Evolutionary conservation across 352 stramenopile species (phyloP).

Genomic region (Aphanomyces invadans): DNA sequence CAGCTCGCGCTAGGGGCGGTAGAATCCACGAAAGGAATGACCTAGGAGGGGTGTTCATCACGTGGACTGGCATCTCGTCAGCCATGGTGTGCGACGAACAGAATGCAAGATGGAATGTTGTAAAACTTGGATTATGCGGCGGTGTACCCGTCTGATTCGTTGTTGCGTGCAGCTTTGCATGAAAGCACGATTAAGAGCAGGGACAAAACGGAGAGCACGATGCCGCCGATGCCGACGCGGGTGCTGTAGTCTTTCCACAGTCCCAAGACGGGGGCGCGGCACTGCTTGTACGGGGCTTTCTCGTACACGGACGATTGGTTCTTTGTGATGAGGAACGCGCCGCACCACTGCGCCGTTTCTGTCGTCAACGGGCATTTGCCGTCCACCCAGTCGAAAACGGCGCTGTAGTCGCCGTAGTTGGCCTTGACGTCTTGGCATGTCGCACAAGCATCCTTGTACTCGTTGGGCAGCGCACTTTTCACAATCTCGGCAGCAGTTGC

Average conservation of each 20-base stretch:
- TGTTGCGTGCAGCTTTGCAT: slow-evolving; percentile 36
- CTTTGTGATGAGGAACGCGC: slow-evolving; percentile 37
- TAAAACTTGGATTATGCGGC: neutral
- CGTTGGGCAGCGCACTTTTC: neutral
- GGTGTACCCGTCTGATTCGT: slow-evolving; percentile 27
- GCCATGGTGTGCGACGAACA: neutral
- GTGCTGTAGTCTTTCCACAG: slow-evolving; percentile 65
- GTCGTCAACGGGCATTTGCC: slow-evolving; percentile 42
- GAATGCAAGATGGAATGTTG: neutral
- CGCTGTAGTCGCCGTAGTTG: slow-evolving; percentile 53
- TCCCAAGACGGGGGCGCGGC: slow-evolving; percentile 47
- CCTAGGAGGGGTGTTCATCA: no score
- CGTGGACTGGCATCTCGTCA: no score
- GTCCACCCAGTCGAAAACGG: slow-evolving; percentile 60
- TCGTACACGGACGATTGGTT: slow-evolving; percentile 3
- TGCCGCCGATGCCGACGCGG: slow-evolving; percentile 42
- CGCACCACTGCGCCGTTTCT: slow-evolving; percentile 63
- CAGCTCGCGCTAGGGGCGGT: no score
- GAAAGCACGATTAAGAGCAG: slow-evolving; percentile 48
- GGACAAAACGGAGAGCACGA: slow-evolving; percentile 48
- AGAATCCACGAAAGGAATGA: no score
- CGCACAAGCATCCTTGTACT: slow-evolving; percentile 33
- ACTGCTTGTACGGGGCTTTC: slow-evolving; percentile 54
- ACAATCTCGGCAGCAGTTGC: no score
- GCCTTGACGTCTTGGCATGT: slow-evolving; percentile 44